phyloP scores from a whole-genome alignment of 2,329 filamentous ascomycete species.

The Alternaria metachromatica region DNA sequence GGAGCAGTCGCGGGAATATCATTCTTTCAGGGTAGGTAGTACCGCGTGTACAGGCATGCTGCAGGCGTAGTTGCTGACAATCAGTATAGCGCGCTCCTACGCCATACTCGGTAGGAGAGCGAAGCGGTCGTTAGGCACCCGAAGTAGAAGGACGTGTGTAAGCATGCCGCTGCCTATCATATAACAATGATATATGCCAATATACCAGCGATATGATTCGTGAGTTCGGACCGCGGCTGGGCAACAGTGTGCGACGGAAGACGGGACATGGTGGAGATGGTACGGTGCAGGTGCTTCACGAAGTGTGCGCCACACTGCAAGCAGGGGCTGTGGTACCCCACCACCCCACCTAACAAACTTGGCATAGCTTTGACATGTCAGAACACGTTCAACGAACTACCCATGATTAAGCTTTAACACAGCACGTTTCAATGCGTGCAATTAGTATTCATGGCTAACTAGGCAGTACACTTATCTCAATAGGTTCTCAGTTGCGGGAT shows the following conservation, averaged over 20 bases:
- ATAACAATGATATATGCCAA: neutral
- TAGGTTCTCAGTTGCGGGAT: no score
- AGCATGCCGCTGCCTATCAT: neutral
- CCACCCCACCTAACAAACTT: no score
- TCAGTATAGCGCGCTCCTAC: neutral
- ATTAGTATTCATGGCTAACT: no score
- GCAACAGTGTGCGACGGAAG: neutral
- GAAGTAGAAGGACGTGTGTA: neutral
- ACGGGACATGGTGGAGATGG: neutral
- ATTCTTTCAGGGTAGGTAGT: neutral
- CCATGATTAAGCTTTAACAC: no score
- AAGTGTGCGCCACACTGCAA: no score
- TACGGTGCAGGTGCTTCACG: no score
- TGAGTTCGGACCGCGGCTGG: neutral
- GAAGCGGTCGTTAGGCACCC: neutral
- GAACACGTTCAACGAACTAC: neutral
- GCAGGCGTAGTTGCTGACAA: neutral
- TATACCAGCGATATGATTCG: neutral
- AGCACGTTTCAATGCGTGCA: no score
- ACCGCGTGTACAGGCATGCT: neutral
- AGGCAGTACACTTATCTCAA: no score
- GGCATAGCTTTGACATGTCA: neutral
- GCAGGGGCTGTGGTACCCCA: no score
- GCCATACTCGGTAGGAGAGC: neutral
- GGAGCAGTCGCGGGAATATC: neutral